phyloP scores from a whole-genome alignment of 495 filamentous ascomycete genomes.

The Penicillium alfredii region DNA sequence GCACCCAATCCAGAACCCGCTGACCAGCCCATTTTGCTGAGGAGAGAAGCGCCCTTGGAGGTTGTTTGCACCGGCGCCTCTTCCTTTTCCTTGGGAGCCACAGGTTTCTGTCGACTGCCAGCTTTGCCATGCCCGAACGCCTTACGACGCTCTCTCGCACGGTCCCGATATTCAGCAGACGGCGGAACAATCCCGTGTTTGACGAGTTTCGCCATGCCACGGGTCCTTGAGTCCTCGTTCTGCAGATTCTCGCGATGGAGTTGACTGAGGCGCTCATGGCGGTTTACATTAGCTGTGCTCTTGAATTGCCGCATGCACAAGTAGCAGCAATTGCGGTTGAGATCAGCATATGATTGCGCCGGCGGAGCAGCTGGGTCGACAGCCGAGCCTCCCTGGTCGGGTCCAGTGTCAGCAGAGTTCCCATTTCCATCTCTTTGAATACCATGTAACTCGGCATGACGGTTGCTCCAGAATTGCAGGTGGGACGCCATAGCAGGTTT shows the following conservation, averaged over 20 bases:
- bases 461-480: constrained; percentile 83
- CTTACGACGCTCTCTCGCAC: constrained; percentile 73
- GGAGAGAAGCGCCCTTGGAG: constrained; percentile 78
- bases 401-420: constrained; percentile 7
- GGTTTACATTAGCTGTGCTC: constrained; percentile 57
- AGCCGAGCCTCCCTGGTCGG: constrained; percentile 9
- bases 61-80: constrained; percentile 35
- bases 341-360: constrained; percentile 61
- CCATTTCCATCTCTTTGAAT: constrained; percentile 32
- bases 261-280: constrained; percentile 70
- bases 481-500: constrained; percentile 55
- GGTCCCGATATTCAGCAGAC: constrained; percentile 64
- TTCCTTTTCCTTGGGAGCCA: constrained; percentile 28
- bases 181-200: constrained; percentile 41
- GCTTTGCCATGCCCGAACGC: constrained; percentile 63
- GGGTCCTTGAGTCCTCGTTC: constrained; percentile 51
- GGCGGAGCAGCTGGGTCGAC: constrained; percentile 25
- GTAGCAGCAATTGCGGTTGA: constrained; percentile 65
- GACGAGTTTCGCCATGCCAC: constrained; percentile 52
- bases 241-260: constrained; percentile 68
- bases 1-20: constrained; percentile 76
- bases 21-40: constrained; percentile 90
- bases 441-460: constrained; percentile 78
- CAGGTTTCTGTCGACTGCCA: constrained; percentile 26
- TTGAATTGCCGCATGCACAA: constrained; percentile 74